Base-by-base conservation (phyloP, 441 rosid genomes). In the Jatropha multifida region DNA sequence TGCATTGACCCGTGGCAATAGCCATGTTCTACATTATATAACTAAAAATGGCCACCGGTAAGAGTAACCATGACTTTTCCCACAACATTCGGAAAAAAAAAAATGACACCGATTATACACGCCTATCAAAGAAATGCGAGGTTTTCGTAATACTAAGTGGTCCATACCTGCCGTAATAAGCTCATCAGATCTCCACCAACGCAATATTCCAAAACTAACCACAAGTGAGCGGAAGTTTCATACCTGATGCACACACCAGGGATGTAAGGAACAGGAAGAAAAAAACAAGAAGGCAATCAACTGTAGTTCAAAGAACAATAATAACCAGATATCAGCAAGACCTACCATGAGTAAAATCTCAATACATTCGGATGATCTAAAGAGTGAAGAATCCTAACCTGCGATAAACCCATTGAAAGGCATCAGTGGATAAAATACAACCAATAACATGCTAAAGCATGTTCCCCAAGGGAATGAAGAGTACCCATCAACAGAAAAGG, bases 191-290 rank as follows among this genome's bases (percentile, higher is more conserved):
- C 97, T 80, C 99, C 98, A 26, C 99, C 97, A 62, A 94, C 97
- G 56, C 98, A 94, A 76, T 91, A 96, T 79, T 96, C 99, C 88
- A 96, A 78, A 82, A 96, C 97, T 77, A 94, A 85, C 98, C 99
- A 94, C 88, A 96, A 82, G 81, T 96, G 99, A 60, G 97, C 94
- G 37, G 99, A 90, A 64, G 98, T 94, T 86, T 96, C 99, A 59
- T 94, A 92, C 98, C 98, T 93, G 69, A 62, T 51, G 76, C 63
- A 20, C 23, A 64, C 76, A 83, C 71, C 72, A 75, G 62, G 40
- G 40, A 58, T 54, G 44, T 20, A 0, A 76, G 23, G 15, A 8
- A 82, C 66, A 18, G 12, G 5, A 5, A 60, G 61, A 40, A 63
- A 23, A 62, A 74, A 40, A 68, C 40, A 60, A 26, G 14, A 54